Evolutionary conservation across 2,329 filamentous ascomycete genomes (phyloP).

Genomic region (Allantophomopsis lycopodina): DNA sequence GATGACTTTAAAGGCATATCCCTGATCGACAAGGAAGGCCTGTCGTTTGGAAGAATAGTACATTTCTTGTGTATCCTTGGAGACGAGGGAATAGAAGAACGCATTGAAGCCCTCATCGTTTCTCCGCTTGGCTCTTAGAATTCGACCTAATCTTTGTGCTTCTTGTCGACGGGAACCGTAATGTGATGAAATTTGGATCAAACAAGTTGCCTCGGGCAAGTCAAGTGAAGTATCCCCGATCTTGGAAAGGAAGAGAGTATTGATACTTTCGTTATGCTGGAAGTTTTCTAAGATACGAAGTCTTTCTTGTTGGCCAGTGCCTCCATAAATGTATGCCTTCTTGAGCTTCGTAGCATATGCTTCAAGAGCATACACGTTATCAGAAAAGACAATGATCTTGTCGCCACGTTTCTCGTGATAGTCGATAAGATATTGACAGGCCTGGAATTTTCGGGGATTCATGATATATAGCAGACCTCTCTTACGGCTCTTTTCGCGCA

Average conservation of each 20-base stretch:
- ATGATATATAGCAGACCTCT: constrained; percentile 74
- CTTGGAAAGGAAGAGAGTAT: constrained; percentile 91
- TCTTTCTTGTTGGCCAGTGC: constrained; percentile 74
- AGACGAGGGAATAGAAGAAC: constrained; percentile 96
- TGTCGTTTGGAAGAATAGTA: constrained; percentile 93
- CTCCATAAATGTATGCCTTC: constrained; percentile 86
- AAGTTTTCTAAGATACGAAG: constrained; percentile 86
- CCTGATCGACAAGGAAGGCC: constrained; percentile 93
- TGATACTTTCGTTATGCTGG: constrained; percentile 79
- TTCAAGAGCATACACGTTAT: constrained; percentile 88
- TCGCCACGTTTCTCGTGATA: constrained; percentile 91
- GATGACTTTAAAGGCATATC: constrained; percentile 98
- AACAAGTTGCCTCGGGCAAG: constrained; percentile 85
- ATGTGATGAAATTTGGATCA: constrained; percentile 95
- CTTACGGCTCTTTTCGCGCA: constrained; percentile 55
- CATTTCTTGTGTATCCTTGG: constrained; percentile 97
- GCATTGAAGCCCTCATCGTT: constrained; percentile 99
- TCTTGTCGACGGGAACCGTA: constrained; percentile 96
- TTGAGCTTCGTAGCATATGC: constrained; percentile 71
- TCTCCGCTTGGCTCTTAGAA: constrained; percentile 84
- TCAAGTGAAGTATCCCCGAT: constrained; percentile 98
- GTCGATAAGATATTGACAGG: constrained; percentile 95
- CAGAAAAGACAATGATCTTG: constrained; percentile 96
- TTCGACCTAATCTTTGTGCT: constrained; percentile 83
- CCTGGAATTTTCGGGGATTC: constrained; percentile 96